Percentiles rank a stretch among this genome's conserved stretches.
Conservation (phyloP, 2,329 filamentous ascomycete species). For the Epichloe scottii region DNA sequence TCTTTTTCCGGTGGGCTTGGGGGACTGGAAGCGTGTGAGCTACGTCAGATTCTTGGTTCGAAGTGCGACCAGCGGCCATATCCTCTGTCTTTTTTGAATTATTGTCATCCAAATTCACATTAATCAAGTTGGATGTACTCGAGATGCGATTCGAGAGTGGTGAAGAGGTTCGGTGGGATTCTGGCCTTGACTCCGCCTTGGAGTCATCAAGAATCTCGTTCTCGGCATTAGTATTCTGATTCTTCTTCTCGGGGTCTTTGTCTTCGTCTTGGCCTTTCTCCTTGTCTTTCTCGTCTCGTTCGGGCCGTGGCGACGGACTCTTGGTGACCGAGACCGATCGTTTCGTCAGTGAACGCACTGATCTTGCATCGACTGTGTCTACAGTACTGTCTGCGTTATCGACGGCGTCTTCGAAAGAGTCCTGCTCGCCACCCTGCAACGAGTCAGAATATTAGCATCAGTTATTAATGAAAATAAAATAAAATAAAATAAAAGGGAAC, state of each 20-base stretch:
- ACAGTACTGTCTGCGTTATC: conserved; percentile 31
- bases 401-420: conserved; percentile 67
- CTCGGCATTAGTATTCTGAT: conserved; percentile 8
- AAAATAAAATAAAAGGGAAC: not conserved
- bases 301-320: conserved; percentile 13
- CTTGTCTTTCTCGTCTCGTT: not conserved
- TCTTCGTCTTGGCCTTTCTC: not conserved
- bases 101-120: conserved; percentile 57
- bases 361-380: conserved; percentile 59
- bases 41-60: not conserved
- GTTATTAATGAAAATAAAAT: too few relatives aligned
- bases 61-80: conserved; percentile 10
- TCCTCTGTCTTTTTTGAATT: conserved; percentile 21
- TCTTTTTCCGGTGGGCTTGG: conserved; percentile 23
- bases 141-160: conserved; percentile 32
- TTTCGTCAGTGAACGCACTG: conserved; percentile 51
- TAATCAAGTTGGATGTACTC: conserved; percentile 36
- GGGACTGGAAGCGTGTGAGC: conserved; percentile 15
- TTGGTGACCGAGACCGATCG: conserved; percentile 25
- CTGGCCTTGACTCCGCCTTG: conserved; percentile 10
- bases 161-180: conserved; percentile 22
- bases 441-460: conserved; percentile 7
- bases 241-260: conserved; percentile 5
- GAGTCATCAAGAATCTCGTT: conserved; percentile 7
- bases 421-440: conserved; percentile 19